phyloP scores from a whole-genome alignment of 768 basidiomycete species.

The Rhizopogon roseolus region DNA sequence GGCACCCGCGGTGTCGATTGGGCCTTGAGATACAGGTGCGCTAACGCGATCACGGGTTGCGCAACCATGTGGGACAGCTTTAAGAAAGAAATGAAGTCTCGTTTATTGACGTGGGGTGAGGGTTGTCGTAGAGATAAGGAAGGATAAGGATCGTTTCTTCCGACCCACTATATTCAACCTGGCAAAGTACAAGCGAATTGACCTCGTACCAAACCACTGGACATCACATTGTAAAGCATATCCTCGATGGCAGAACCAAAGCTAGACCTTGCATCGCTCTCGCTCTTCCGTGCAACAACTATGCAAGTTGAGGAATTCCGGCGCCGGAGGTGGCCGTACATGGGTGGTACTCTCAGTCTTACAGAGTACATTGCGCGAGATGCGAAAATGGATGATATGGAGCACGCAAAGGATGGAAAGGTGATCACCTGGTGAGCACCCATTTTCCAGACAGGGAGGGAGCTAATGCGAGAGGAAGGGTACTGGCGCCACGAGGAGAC shows the following conservation, averaged over 20 bases:
- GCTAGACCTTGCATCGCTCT: conserved; percentile 22
- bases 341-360: conserved; percentile 38
- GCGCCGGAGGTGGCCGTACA: conserved; percentile 32
- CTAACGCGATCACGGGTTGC: background rate
- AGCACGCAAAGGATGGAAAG: conserved; percentile 41
- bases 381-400: conserved; percentile 32
- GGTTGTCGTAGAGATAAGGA: background rate
- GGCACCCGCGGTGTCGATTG: background rate
- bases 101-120: background rate
- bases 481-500: conserved; percentile 48
- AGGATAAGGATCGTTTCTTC: background rate
- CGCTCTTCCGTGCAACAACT: conserved; percentile 44
- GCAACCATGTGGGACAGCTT: background rate
- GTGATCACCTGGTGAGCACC: conserved; percentile 44
- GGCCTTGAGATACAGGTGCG: background rate
- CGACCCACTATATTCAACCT: background rate
- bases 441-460: background rate
- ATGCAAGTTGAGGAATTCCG: conserved; percentile 41
- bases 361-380: conserved; percentile 45
- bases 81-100: background rate
- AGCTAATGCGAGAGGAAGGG: conserved; percentile 32
- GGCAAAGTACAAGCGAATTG: background rate
- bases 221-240: background rate
- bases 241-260: background rate
- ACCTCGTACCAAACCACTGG: too few species aligned